Percentiles rank a stretch among this genome's conserved stretches.
Evolutionary conservation across 139 green algal species (phyloP).

Genomic region (Coelastrella sp.): DNA sequence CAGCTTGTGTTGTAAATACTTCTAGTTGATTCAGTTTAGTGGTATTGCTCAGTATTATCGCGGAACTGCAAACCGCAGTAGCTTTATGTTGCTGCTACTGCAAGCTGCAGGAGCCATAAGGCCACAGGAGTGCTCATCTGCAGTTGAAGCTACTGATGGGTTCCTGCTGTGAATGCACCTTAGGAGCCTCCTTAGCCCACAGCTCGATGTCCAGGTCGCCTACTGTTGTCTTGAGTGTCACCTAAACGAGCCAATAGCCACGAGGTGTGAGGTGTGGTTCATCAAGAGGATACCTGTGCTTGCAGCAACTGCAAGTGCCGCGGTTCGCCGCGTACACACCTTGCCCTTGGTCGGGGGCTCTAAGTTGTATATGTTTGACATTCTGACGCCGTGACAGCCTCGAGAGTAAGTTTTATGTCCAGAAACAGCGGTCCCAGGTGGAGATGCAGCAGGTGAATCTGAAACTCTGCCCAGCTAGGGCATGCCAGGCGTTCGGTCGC

Average conservation of each 20-base stretch:
- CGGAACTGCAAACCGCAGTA: no score
- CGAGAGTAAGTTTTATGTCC: not conserved
- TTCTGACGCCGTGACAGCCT: conserved; percentile 7
- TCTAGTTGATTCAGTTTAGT: no score
- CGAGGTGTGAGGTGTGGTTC: no score
- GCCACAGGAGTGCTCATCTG: no score
- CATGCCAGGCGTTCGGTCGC: no score
- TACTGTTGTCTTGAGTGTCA: conserved; percentile 89
- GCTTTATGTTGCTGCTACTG: no score
- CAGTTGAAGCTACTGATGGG: not conserved
- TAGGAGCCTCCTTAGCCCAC: conserved; percentile 96
- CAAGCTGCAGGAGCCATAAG: no score
- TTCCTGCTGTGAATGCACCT: conserved; percentile 56
- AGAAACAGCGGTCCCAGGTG: not conserved
- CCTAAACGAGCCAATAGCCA: conserved; percentile 58
- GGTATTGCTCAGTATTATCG: no score
- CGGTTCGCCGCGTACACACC: conserved; percentile 61
- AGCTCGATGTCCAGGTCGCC: conserved; percentile 98
- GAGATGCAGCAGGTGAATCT: no score
- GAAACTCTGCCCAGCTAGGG: no score
- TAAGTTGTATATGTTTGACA: conserved; percentile 87
- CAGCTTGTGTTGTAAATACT: no score
- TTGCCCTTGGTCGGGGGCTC: conserved; percentile 97
- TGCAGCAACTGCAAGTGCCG: not conserved
- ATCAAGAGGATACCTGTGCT: not conserved